Evolutionary conservation across 139 green algal genomes (phyloP).

Genomic region (Micractinium sp.): DNA sequence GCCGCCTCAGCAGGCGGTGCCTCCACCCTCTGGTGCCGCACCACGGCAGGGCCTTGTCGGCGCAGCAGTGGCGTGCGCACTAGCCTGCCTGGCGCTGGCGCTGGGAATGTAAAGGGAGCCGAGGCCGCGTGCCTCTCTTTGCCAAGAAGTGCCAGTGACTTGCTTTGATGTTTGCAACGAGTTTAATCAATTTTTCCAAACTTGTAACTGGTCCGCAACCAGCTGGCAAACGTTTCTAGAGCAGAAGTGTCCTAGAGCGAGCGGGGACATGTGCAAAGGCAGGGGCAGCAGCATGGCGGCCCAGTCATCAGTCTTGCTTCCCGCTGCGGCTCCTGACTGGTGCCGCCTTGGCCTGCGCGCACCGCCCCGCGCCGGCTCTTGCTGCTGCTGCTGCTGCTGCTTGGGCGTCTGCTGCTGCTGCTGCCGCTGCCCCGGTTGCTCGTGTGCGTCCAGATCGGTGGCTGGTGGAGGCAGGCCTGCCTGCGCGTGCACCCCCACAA

Average conservation of each 20-base stretch:
- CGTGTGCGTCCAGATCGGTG: not conserved
- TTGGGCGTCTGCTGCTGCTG: not conserved
- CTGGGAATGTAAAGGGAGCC: not conserved
- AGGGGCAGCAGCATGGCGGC: not conserved
- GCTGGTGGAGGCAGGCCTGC: not conserved
- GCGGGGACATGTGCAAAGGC: not conserved
- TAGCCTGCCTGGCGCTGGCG: not conserved
- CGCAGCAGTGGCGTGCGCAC: not conserved
- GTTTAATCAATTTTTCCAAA: too few species aligned
- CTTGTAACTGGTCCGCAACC: too few species aligned
- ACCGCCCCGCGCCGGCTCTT: not conserved
- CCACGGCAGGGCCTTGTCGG: not conserved
- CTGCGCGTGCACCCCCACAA: not conserved
- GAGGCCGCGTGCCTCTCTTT: too few species aligned
- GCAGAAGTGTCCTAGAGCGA: too few species aligned
- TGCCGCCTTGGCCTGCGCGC: not conserved
- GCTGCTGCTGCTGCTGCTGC: not conserved
- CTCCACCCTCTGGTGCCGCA: not conserved
- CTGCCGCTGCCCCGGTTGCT: not conserved
- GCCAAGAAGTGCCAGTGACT: too few species aligned
- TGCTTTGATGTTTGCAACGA: too few species aligned
- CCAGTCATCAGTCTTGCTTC: slow-evolving; percentile 3
- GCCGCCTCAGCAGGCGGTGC: too few species aligned
- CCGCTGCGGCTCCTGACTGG: not conserved
- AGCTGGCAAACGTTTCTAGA: too few species aligned